phyloP scores from a whole-genome alignment of 129 eudicot species.

The Cynara cardunculus region DNA sequence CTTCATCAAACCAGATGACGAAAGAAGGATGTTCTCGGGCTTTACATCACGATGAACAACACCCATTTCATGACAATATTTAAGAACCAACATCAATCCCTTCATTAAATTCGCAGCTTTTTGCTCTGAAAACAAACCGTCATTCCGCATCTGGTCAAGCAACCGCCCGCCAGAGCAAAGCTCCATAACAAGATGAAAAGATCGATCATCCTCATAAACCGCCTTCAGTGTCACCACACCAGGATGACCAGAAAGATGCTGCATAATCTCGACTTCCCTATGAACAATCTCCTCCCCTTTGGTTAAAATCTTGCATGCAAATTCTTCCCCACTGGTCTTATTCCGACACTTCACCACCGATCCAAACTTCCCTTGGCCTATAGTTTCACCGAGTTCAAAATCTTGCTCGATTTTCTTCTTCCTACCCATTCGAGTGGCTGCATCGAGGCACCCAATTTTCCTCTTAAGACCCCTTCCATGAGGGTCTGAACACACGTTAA shows the following conservation, averaged over 20 bases:
- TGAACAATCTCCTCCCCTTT: conserved; percentile 59
- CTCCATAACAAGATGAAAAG: conserved; percentile 55
- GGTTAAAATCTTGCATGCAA: conserved; percentile 47
- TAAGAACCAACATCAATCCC: conserved; percentile 58
- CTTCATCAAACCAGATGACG: conserved; percentile 47
- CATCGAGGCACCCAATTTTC: conserved; percentile 52
- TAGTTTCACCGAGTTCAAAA: conserved; percentile 28
- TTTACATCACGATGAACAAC: conserved; percentile 58
- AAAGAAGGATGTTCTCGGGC: conserved; percentile 52
- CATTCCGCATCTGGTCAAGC: conserved; percentile 50
- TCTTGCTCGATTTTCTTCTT: conserved; percentile 56
- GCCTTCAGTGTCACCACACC: conserved; percentile 51
- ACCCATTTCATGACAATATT: conserved; percentile 65
- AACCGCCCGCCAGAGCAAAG: conserved; percentile 47
- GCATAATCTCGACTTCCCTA: conserved; percentile 60
- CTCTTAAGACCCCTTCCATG: conserved; percentile 53
- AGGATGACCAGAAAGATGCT: conserved; percentile 58
- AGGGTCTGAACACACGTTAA: conserved; percentile 28
- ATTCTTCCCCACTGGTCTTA: conserved; percentile 33
- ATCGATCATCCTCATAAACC: conserved; percentile 48
- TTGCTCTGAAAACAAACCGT: conserved; percentile 44
- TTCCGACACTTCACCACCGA: conserved; percentile 43
- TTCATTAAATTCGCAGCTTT: conserved; percentile 43
- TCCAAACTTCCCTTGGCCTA: conserved; percentile 58
- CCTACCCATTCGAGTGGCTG: conserved; percentile 44